Percentiles rank a stretch among this genome's conserved stretches.
phyloP scores from a whole-genome alignment of 2,329 filamentous ascomycete species.

The Pestalotiopsis sp. region DNA sequence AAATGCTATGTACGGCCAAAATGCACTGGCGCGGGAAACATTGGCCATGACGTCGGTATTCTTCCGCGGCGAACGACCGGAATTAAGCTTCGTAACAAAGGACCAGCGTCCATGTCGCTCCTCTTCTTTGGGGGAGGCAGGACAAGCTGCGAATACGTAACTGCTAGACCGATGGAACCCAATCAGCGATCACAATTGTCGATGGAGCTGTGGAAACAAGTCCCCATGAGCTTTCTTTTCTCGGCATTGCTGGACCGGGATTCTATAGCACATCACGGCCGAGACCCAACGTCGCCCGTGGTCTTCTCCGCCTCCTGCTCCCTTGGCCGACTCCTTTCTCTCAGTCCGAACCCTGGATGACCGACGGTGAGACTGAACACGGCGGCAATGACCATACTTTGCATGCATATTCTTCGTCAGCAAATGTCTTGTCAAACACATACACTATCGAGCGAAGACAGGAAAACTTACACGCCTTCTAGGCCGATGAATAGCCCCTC shows the following conservation, averaged over 20 bases:
- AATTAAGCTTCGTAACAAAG: not conserved
- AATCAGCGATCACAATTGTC: not conserved
- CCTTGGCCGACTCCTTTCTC: not conserved
- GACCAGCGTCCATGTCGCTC: not conserved
- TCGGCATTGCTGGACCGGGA: not conserved
- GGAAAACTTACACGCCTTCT: conserved; percentile 39
- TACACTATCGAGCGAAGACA: not conserved
- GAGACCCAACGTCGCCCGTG: not conserved
- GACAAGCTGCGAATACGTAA: not conserved
- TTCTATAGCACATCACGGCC: not conserved
- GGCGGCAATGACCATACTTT: conserved; percentile 1
- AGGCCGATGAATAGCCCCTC: conserved; percentile 50
- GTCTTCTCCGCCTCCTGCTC: not conserved
- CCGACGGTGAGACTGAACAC: conserved; percentile 1
- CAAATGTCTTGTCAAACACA: not conserved
- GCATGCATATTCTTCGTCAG: not conserved
- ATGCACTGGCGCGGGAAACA: not conserved
- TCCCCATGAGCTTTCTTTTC: not conserved
- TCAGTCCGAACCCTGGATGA: conserved; percentile 9
- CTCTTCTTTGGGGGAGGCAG: not conserved
- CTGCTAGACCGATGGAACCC: not conserved
- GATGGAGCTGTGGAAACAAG: not conserved
- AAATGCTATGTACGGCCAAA: not conserved
- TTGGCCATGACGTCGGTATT: not conserved
- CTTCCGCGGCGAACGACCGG: not conserved